Conservation (phyloP, 305 asterid species). For the Withania somnifera region DNA sequence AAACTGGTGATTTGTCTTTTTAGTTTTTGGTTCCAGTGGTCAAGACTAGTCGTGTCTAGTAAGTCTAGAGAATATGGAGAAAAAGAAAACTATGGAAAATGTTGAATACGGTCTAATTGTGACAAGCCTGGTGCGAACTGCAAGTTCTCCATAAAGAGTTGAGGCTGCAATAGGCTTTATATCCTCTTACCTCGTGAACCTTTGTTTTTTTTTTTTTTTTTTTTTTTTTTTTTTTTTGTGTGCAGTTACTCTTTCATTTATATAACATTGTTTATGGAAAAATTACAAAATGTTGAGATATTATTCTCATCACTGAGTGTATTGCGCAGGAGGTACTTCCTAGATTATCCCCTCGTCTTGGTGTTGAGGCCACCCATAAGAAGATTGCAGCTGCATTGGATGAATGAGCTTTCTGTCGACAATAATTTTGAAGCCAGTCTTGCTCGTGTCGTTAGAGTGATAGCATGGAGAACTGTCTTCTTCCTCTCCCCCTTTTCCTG, state of each 20-base stretch:
- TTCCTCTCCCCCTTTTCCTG: neutral
- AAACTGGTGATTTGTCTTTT: neutral
- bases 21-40: neutral
- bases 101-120: neutral
- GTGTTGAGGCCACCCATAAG: constrained; percentile 64
- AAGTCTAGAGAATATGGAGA: neutral
- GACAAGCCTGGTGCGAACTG: neutral
- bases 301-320: neutral
- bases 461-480: neutral
- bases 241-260: neutral
- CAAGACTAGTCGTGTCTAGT: neutral
- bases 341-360: constrained; percentile 81
- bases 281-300: neutral
- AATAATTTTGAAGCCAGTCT: neutral
- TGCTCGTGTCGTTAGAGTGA: neutral
- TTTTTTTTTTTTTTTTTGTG: neutral
- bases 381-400: constrained; percentile 60
- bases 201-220: neutral
- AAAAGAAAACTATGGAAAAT: neutral
- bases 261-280: neutral
- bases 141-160: neutral
- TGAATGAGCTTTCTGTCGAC: constrained; percentile 1
- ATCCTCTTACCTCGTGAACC: neutral
- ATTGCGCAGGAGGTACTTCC: constrained; percentile 66
- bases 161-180: neutral